Evolutionary conservation across 2,329 filamentous ascomycete genomes (phyloP).

Genomic region (Aspergillus glaucus): DNA sequence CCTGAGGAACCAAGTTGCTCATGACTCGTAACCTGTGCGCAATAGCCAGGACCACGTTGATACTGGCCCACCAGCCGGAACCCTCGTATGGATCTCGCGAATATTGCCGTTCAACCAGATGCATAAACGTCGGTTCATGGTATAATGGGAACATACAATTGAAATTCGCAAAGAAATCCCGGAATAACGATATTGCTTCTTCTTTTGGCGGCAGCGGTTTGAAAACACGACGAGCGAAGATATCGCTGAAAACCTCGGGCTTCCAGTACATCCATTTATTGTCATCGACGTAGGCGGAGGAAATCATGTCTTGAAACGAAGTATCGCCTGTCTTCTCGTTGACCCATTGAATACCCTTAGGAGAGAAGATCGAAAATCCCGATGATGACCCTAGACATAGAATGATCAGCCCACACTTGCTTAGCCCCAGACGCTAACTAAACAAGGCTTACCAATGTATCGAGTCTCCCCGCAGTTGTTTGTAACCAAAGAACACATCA

Average conservation of each 20-base stretch:
- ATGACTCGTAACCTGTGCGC: slow-evolving; percentile 87
- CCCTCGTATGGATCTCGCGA: slow-evolving; percentile 87
- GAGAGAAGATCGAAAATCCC: slow-evolving; percentile 97
- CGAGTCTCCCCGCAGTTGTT: slow-evolving; percentile 91
- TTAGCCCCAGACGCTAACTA: background rate
- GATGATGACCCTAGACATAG: slow-evolving; percentile 71
- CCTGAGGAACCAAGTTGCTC: slow-evolving; percentile 84
- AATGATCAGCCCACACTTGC: slow-evolving; percentile 1
- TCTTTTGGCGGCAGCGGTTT: slow-evolving; percentile 74
- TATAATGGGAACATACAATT: slow-evolving; percentile 98
- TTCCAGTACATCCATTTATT: slow-evolving; percentile 98
- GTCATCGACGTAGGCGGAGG: slow-evolving; percentile 81
- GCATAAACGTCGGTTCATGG: slow-evolving; percentile 97
- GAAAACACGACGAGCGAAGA: slow-evolving; percentile 81
- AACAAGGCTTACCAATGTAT: slow-evolving; percentile 69
- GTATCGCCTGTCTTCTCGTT: slow-evolving; percentile 95
- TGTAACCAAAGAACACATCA: slow-evolving; percentile 98
- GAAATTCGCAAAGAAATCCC: slow-evolving; percentile 97
- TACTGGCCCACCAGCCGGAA: slow-evolving; percentile 95
- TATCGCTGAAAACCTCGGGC: slow-evolving; percentile 89
- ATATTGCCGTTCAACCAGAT: slow-evolving; percentile 90
- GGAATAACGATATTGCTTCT: slow-evolving; percentile 81
- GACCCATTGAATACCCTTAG: slow-evolving; percentile 97
- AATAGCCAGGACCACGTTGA: slow-evolving; percentile 91
- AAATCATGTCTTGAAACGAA: slow-evolving; percentile 93